Base-by-base conservation (phyloP, 2,329 filamentous ascomycete species). In the Myriosclerotinia duriaeana region DNA sequence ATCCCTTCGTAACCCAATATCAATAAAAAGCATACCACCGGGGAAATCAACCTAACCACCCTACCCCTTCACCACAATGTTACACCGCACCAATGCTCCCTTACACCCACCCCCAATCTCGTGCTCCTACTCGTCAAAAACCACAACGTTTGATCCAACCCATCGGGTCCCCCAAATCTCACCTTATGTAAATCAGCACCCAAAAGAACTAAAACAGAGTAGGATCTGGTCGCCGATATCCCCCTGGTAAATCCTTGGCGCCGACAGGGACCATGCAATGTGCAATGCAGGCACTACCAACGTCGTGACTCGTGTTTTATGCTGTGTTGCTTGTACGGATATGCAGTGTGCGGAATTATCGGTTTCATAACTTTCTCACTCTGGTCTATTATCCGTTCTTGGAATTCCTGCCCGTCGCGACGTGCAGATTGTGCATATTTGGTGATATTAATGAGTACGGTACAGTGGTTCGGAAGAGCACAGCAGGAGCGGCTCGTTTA, bases 111-210 rank as follows among this genome's bases (percentile, higher is more conserved):
- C 5, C n/a, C 46, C 44, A 1, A 48, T 46, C 9, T 36, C 56
- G 40, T 36, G 26, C 30, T 50, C 53, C 62, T 56, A 44, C 53
- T 50, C n/a, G 44, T 38, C 44, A n/a, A 8, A 8, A 34, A 65
- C 44, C 44, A 59, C 36, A 56, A 50, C 63, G 63, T 65, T 65
- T 9, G 63, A 59, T 65, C 63, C 63, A 65, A 40, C 54, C 36
- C 63, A 50, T 59, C 63, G 63, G 63, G 63, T 59, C 63, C 30
- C 53, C 55, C 26, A 60, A 48, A 36, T 36, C 56, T 54, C 26
- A 34, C 50, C 53, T 53, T 34, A 30, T 30, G 40, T 40, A 65
- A 30, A 59, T 20, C 50, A 44, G 17, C 50, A 44, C 38, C 26
- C 44, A 48, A n/a, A 9, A 46, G 17, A 14, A 42, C 11, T 12